Percentiles rank a stretch among this genome's conserved stretches.
phyloP scores from a whole-genome alignment of 1,284 basidiomycete species.

The Tylopilus orsonianus region DNA sequence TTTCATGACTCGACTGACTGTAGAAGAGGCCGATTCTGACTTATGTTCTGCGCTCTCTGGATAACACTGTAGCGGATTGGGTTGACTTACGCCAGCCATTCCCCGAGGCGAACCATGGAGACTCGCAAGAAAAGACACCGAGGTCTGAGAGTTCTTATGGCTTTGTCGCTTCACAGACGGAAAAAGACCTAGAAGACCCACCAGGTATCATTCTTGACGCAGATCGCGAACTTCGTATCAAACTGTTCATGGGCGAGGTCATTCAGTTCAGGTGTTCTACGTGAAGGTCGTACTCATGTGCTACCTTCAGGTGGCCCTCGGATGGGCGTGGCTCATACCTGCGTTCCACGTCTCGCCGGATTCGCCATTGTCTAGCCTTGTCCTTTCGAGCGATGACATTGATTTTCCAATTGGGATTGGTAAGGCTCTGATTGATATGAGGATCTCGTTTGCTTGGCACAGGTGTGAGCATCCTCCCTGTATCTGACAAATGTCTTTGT shows the following conservation, averaged over 20 bases:
- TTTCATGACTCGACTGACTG: constrained; percentile 1
- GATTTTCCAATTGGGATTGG: constrained; percentile 79
- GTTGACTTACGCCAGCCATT: constrained; percentile 40
- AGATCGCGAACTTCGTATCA: constrained; percentile 71
- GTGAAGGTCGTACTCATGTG: constrained; percentile 3
- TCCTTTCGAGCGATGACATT: constrained; percentile 57
- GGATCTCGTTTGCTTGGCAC: constrained; percentile 50
- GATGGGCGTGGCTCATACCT: constrained; percentile 84
- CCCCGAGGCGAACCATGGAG: constrained; percentile 19
- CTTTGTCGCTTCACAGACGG: neutral
- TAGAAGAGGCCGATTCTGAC: constrained; percentile 44
- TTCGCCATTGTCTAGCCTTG: constrained; percentile 29
- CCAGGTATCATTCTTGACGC: constrained; percentile 65
- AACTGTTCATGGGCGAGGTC: constrained; percentile 76
- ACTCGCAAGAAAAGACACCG: constrained; percentile 2
- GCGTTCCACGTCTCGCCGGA: constrained; percentile 64
- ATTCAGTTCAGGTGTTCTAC: neutral
- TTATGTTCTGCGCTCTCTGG: constrained; percentile 43
- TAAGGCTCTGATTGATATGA: constrained; percentile 61
- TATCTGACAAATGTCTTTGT: no score
- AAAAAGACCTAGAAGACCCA: neutral
- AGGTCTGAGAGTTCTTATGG: constrained; percentile 5
- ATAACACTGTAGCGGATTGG: constrained; percentile 39
- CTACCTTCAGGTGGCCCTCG: constrained; percentile 63
- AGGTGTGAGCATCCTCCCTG: neutral